Conservation (phyloP, 192 early-diverging fungal genomes). For the Coemansia furcata region DNA sequence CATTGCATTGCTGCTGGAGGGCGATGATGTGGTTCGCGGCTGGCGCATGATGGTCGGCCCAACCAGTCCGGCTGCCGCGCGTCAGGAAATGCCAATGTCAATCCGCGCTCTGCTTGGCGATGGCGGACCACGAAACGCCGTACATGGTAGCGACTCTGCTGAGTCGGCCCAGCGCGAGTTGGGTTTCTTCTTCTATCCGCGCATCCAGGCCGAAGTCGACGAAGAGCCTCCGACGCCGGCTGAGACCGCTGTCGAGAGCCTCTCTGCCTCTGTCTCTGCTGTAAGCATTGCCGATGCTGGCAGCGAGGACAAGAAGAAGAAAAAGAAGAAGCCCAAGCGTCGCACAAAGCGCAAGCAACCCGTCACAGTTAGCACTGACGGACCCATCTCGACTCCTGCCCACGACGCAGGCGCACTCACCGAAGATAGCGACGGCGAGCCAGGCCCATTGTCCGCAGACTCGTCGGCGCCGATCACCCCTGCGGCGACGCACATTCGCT, state of each 20-base stretch:
- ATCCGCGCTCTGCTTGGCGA: conserved; percentile 55
- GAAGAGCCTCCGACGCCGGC: background rate
- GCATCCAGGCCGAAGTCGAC: conserved; percentile 11
- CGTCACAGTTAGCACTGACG: conserved; percentile 6
- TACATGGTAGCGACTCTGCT: conserved; percentile 58
- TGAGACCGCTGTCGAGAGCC: background rate
- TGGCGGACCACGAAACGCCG: conserved; percentile 50
- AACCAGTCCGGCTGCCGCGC: conserved; percentile 39
- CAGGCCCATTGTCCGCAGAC: background rate
- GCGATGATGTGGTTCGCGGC: conserved; percentile 53
- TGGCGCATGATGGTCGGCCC: conserved; percentile 58
- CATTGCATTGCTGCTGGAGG: conserved; percentile 48
- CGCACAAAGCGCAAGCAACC: conserved; percentile 48
- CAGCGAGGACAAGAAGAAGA: conserved; percentile 35
- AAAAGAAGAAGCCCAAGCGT: conserved; percentile 41
- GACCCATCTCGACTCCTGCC: background rate
- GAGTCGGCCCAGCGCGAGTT: conserved; percentile 45
- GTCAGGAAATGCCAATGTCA: conserved; percentile 33
- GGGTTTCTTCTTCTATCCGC: conserved; percentile 46
- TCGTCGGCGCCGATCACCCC: background rate
- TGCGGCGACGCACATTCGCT: background rate
- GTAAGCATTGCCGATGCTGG: background rate
- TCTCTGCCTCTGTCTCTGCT: background rate
- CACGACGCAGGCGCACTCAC: conserved; percentile 10
- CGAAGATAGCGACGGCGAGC: conserved; percentile 30